Evolutionary conservation across 75 land plant genomes (phyloP).

Genomic region (Picea glauca): DNA sequence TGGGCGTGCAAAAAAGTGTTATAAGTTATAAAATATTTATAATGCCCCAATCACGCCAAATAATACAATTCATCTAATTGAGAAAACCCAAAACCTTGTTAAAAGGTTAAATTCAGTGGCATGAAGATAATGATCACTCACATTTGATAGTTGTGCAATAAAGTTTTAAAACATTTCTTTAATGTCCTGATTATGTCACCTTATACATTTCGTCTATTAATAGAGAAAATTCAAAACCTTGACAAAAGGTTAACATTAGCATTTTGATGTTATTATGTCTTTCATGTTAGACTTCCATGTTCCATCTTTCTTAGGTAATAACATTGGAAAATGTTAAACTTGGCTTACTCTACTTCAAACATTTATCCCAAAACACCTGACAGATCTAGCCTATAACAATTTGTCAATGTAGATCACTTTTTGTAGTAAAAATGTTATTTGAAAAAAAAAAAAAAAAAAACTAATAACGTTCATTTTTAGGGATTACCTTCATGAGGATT

Average conservation of each 20-base stretch:
- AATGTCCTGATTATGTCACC: neutral
- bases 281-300: neutral
- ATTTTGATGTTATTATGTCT: neutral
- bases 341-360: neutral
- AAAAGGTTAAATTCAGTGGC: neutral
- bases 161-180: neutral
- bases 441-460: neutral
- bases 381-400: neutral
- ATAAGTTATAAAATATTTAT: neutral
- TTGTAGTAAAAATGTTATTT: neutral
- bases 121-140: too few species aligned
- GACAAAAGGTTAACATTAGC: neutral
- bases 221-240: neutral
- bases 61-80: neutral
- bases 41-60: neutral
- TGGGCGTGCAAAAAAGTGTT: neutral
- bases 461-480: neutral
- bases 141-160: neutral
- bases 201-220: neutral
- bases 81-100: neutral
- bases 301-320: neutral
- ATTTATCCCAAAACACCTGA: neutral
- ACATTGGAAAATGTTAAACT: neutral
- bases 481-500: conserved; percentile 43
- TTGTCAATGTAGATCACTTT: neutral